Conservation (phyloP, 2,329 filamentous ascomycete genomes). For the Blastomyces percursus region DNA sequence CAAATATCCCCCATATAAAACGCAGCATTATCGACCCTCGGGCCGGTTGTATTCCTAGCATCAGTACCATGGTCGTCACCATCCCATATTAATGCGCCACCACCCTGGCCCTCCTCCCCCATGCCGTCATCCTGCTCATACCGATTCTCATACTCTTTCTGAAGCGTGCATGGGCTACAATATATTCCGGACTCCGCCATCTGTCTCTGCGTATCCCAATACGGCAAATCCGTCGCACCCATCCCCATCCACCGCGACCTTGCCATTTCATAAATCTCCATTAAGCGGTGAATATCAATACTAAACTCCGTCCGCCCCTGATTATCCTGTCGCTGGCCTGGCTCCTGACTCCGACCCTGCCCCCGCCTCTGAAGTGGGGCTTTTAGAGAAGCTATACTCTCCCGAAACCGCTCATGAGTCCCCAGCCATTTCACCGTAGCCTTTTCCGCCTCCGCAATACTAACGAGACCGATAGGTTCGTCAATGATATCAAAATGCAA, state of each 20-base stretch:
- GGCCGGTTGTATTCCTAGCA: neutral
- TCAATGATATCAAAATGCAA: neutral
- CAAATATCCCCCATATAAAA: neutral
- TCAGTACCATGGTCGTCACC: neutral
- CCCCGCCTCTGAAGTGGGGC: neutral
- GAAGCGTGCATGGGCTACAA: slow-evolving; percentile 3
- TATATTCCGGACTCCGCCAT: slow-evolving; percentile 4
- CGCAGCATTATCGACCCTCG: neutral
- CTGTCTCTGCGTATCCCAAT: neutral
- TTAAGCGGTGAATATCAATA: neutral
- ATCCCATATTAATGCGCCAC: neutral
- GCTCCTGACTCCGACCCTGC: neutral
- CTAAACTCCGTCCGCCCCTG: neutral
- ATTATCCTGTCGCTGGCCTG: neutral
- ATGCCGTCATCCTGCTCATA: neutral
- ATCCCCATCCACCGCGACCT: neutral
- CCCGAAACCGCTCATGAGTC: neutral
- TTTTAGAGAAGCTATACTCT: neutral
- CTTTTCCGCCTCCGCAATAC: neutral
- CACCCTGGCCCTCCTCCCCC: neutral
- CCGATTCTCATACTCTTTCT: neutral
- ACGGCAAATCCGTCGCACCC: slow-evolving; percentile 4
- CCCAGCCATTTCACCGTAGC: neutral
- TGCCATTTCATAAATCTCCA: neutral
- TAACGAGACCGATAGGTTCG: neutral